Conservation (phyloP, 2,329 filamentous ascomycete genomes). For the Plenodomus lindquistii region DNA sequence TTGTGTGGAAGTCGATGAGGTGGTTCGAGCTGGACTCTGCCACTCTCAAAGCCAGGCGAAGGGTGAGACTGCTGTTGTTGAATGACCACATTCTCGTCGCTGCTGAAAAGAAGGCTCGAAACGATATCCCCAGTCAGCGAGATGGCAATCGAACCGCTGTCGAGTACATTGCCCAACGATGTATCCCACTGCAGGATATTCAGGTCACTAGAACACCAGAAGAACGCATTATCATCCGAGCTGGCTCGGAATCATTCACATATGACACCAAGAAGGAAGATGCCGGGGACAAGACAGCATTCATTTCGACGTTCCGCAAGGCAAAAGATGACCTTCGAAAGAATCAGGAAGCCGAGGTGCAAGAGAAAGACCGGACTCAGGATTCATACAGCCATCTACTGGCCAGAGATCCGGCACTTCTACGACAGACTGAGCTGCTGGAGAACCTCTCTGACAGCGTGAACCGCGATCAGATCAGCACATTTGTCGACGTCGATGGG, state of each 20-base stretch:
- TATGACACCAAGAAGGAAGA: slow-evolving; percentile 87
- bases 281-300: slow-evolving; percentile 73
- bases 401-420: slow-evolving; percentile 72
- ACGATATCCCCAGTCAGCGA: slow-evolving; percentile 63
- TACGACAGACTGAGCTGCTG: slow-evolving; percentile 79
- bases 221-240: slow-evolving; percentile 77
- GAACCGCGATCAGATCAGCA: slow-evolving; percentile 70
- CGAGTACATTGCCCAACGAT: slow-evolving; percentile 90
- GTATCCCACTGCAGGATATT: slow-evolving; percentile 91
- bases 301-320: slow-evolving; percentile 89
- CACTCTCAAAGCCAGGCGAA: slow-evolving; percentile 89
- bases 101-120: slow-evolving; percentile 89
- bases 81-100: slow-evolving; percentile 95
- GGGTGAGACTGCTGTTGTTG: slow-evolving; percentile 88
- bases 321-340: slow-evolving; percentile 90
- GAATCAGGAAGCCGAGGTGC: slow-evolving; percentile 80
- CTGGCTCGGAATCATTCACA: slow-evolving; percentile 89
- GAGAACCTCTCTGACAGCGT: slow-evolving; percentile 70
- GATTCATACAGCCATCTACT: slow-evolving; percentile 88
- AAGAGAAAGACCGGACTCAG: slow-evolving; percentile 80
- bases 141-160: slow-evolving; percentile 44
- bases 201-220: slow-evolving; percentile 80
- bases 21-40: slow-evolving; percentile 98
- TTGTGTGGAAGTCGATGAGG: slow-evolving; percentile 86
- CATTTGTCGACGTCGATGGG: slow-evolving; percentile 93